These are phyloP conservation scores for Sarocladiaceae sp. DNA, from an alignment of 2,329 filamentous ascomycete genomes.

Conservation along the genomic window DNA sequence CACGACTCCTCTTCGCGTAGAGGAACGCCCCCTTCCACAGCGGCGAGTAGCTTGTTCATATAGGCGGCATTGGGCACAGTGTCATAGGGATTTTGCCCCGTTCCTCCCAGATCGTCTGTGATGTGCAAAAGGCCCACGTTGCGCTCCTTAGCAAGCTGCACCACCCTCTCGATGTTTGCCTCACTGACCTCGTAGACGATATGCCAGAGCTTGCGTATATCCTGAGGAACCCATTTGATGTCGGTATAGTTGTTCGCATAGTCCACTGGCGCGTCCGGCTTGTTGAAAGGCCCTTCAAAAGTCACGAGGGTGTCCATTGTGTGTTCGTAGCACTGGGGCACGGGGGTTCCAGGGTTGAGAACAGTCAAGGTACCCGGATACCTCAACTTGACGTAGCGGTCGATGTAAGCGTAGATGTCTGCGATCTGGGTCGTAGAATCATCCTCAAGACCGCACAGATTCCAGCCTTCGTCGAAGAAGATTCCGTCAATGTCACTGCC, in stretches of 20 bases:
- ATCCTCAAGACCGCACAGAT: slow-evolving; percentile 17
- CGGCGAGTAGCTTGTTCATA: slow-evolving; percentile 9
- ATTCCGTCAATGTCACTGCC: slow-evolving; percentile 23
- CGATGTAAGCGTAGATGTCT: slow-evolving; percentile 22
- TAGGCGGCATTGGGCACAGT: slow-evolving; percentile 11
- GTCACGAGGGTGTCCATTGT: slow-evolving; percentile 28
- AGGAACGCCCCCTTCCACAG: slow-evolving; percentile 10
- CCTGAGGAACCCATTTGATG: slow-evolving; percentile 22
- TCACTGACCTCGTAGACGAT: slow-evolving; percentile 24
- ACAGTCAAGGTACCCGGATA: slow-evolving; percentile 21
- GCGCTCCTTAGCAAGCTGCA: slow-evolving; percentile 8
- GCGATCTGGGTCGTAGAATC: slow-evolving; percentile 19
- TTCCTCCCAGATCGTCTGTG: slow-evolving; percentile 7
- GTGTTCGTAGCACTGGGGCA: slow-evolving; percentile 23
- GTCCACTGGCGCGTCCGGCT: neutral
- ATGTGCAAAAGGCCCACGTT: slow-evolving; percentile 11
- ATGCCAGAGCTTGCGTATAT: slow-evolving; percentile 27
- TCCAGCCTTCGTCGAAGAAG: slow-evolving; percentile 28
- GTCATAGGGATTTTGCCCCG: slow-evolving; percentile 12
- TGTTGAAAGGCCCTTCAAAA: slow-evolving; percentile 21
- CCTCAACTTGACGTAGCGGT: slow-evolving; percentile 18
- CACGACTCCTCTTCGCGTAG: neutral
- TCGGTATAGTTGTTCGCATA: slow-evolving; percentile 19
- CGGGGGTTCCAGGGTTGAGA: slow-evolving; percentile 18
- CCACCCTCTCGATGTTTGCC: slow-evolving; percentile 9